Evolutionary conservation across 2,329 filamentous ascomycete genomes (phyloP).

Genomic region (Ophiobolus disseminans): DNA sequence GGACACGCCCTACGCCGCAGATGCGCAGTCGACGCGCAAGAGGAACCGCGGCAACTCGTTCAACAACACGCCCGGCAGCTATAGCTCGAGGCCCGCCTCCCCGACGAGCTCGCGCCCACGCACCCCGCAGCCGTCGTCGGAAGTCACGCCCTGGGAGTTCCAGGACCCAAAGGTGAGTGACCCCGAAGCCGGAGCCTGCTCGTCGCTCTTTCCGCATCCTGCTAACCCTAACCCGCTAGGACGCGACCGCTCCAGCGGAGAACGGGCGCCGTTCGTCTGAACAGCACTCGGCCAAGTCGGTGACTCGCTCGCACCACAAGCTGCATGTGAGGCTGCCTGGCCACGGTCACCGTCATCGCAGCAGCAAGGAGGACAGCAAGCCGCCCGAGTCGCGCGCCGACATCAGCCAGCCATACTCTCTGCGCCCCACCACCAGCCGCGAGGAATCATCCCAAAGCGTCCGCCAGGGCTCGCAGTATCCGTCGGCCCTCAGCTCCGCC

Average conservation of each 20-base stretch:
- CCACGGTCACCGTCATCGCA: constrained; percentile 69
- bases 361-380: constrained; percentile 65
- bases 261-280: constrained; percentile 45
- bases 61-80: constrained; percentile 64
- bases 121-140: constrained; percentile 86
- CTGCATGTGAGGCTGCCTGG: constrained; percentile 66
- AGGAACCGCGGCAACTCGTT: constrained; percentile 86
- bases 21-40: constrained; percentile 66
- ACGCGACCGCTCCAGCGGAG: constrained; percentile 40
- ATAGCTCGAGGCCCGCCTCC: constrained; percentile 66
- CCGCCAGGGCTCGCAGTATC: constrained; percentile 56
- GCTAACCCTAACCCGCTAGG: constrained; percentile 27
- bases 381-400: constrained; percentile 38
- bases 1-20: constrained; percentile 55
- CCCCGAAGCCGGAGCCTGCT: no score
- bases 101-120: constrained; percentile 78
- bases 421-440: constrained; percentile 76
- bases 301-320: constrained; percentile 63
- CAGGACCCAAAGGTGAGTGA: constrained; percentile 77
- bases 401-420: constrained; percentile 57
- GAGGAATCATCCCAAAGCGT: constrained; percentile 71
- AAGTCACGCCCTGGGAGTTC: constrained; percentile 97
- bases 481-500: constrained; percentile 55
- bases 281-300: constrained; percentile 55
- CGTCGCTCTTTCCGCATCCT: no score